A percentile compares a stretch with the other conserved stretches of the same genome.
phyloP scores from a whole-genome alignment of 257 asterid species.

The Oldenlandia corymbosa region DNA sequence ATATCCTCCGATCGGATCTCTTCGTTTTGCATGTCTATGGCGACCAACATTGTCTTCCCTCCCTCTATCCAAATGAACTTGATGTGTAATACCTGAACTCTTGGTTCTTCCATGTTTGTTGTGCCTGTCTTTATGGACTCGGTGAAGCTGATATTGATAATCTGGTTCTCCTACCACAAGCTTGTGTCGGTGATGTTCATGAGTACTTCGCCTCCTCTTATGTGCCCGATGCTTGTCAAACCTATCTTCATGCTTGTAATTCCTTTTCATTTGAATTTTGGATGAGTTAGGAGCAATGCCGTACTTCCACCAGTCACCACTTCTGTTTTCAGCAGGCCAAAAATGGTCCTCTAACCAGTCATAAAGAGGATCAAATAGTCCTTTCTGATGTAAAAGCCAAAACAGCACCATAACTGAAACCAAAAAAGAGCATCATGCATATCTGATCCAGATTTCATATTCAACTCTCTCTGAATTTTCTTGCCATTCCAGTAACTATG shows the following conservation, averaged over 20 bases:
- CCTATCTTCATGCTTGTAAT: slow-evolving; percentile 35
- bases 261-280: slow-evolving; percentile 26
- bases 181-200: slow-evolving; percentile 28
- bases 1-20: slow-evolving; percentile 23
- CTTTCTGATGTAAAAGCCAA: slow-evolving; percentile 86
- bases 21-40: slow-evolving; percentile 36
- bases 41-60: slow-evolving; percentile 34
- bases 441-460: background rate
- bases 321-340: slow-evolving; percentile 33
- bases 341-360: slow-evolving; percentile 98
- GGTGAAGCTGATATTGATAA: slow-evolving; percentile 60
- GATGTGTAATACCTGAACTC: slow-evolving; percentile 30
- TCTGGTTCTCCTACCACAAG: slow-evolving; percentile 38
- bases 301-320: slow-evolving; percentile 20
- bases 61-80: slow-evolving; percentile 24
- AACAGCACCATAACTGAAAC: slow-evolving; percentile 60
- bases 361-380: slow-evolving; percentile 75
- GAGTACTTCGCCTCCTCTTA: slow-evolving; percentile 31
- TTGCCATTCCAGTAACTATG: slow-evolving; percentile 6
- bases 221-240: slow-evolving; percentile 41
- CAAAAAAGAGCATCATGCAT: background rate
- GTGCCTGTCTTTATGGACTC: slow-evolving; percentile 63
- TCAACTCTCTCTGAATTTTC: background rate
- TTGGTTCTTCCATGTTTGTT: slow-evolving; percentile 44
- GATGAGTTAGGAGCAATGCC: slow-evolving; percentile 25